Evolutionary conservation across 768 basidiomycete species (phyloP), one percentile per base, ranked within the genome.

Genomic region (Boletellus ananas): DNA sequence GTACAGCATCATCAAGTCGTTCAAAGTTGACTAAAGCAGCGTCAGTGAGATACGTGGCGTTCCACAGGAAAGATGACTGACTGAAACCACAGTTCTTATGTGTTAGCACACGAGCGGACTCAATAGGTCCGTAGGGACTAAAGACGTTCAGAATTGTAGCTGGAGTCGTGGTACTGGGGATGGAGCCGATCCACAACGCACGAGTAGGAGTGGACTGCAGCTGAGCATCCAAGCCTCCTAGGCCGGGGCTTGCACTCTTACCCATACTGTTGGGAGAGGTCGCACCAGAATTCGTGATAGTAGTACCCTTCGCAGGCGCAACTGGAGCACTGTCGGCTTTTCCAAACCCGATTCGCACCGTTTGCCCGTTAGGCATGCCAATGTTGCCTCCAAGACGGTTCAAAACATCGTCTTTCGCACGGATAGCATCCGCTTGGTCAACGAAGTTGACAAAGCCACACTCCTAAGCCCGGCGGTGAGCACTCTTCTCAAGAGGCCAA

Each of bases 401-500:
- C 47, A 96, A 77, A 35, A 99, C 94, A 69, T 99, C 96, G 23
- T 99, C 96, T 65, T 96, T 95, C 12, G 96, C 96, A 50, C 92
- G 85, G 56, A 98, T 85, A n/a, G 95, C 95, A 68, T 98, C 95
- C 1, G 83, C 79, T 65, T 90, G 88, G 56, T 96, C 94, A 39
- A 96, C 91, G 66, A 96, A 99, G 66, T 99, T 99, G 65, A 99
- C 95, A 66, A 99, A 99, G 9, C 95, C 96, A 65, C 96, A 99
- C 68, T 96, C 94, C 94, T 97, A 52, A 34, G 50, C 44, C 29
- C 7, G 41, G 39, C 14, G n/a, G 31, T 68, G n/a, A 68, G 64
- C 3, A 17, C 27, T 41, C 37, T 49, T 54, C 6, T 42, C 40
- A 37, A 56, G 27, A 8, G 7, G 25, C 3, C 12, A 12, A 11